Base-by-base conservation (phyloP, 2,329 filamentous ascomycete species). In the Diaporthe longicolla region DNA sequence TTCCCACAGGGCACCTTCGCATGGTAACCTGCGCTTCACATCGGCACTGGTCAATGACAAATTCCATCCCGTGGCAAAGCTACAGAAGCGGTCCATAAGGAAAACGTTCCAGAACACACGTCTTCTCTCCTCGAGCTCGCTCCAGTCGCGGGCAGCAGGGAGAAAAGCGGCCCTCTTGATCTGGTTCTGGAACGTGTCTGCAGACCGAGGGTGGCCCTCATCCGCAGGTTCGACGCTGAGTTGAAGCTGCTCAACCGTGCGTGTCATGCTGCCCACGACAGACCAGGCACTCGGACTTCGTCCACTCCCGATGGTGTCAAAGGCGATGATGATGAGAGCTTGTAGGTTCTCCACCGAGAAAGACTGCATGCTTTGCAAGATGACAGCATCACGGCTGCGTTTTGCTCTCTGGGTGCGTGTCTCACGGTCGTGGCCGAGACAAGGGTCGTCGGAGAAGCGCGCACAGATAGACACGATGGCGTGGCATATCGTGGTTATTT, bases 91-190 rank as follows among this genome's bases (percentile, higher is more conserved):
- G 50, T 85, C 83, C 73, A 85, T 78, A 3, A 82, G 76, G 73
- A 85, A 85, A 4, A 84, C 79, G 17, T 81, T 83, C 84, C 84
- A 85, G 71, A 85, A 85, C 3, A 85, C 81, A 0, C 84, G 77
- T 2, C 84, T 78, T 8, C 83, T 76, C 72, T 84, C 83, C 74
- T 85, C 84, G 1, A 78, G 77, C 71, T 85, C 83, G 1, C 77
- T 77, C 84, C 84, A 85, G 29, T 75, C 79, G 3, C 78, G 76
- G 2, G 78, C 79, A 0, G 79, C 76, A 52, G 76, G 61, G 0
- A 86, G 77, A 45, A 85, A 86, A 0, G 77, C 76, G 77, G 83
- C 83, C 10, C 82, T 76, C 40, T 78, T 80, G 17, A 84, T 84
- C 2, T 84, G 77, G n/a, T 65, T 77, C 76, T 75, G 65, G 80